These are phyloP conservation scores for Penicillium soppii DNA, from an alignment of 495 filamentous ascomycete species.

Conservation along the genomic window DNA sequence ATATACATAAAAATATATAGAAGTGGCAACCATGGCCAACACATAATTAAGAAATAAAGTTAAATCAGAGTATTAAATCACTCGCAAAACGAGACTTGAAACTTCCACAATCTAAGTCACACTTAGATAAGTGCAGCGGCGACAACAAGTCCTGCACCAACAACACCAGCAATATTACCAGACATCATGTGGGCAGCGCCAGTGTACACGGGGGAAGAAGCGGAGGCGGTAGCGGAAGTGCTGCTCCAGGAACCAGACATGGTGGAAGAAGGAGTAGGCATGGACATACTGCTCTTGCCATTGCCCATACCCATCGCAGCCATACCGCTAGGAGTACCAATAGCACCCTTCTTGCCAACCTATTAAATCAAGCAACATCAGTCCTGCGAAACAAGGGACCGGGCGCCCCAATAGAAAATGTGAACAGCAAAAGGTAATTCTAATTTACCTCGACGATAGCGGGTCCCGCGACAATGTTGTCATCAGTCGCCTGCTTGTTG, in stretches of 20 bases:
- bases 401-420: conserved; percentile 11
- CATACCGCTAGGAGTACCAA: conserved; percentile 1
- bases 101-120: background rate
- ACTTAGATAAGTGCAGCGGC: conserved; percentile 5
- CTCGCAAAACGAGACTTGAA: background rate
- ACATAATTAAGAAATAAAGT: background rate
- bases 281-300: conserved; percentile 5
- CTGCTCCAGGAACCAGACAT: conserved; percentile 8
- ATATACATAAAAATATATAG: too few relatives aligned
- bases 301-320: conserved; percentile 4
- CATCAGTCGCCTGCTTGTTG: conserved; percentile 21
- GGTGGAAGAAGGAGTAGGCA: background rate
- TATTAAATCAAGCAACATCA: conserved; percentile 9
- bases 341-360: conserved; percentile 5
- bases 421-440: conserved; percentile 5
- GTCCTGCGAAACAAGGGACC: background rate
- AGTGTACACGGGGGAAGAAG: conserved; percentile 8
- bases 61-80: too few relatives aligned
- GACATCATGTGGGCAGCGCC: background rate
- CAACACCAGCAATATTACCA: conserved; percentile 2
- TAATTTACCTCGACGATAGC: conserved; percentile 35
- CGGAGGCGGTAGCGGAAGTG: background rate
- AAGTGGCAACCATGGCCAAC: too few relatives aligned
- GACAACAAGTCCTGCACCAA: background rate
- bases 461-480: conserved; percentile 33